These are phyloP conservation scores for Perkinsus chesapeaki DNA, from an alignment of 169 alveolate genomes.

Conservation along the genomic window DNA sequence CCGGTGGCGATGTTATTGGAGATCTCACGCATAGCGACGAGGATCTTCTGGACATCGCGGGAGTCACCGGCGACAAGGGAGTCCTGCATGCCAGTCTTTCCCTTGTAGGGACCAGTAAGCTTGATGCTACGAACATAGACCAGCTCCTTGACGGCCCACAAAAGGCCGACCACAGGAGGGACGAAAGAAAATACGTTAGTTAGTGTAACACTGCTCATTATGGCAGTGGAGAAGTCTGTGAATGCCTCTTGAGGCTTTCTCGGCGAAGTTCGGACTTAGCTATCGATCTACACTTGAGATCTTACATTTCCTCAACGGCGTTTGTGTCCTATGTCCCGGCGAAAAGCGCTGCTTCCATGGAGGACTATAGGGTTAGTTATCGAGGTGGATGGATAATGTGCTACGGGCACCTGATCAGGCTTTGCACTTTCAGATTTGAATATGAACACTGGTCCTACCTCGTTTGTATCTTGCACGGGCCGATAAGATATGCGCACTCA, in stretches of 20 bases:
- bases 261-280: neutral
- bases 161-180: neutral
- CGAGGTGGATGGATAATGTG: neutral
- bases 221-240: neutral
- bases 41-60: constrained; percentile 25
- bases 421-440: too few species aligned
- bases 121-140: neutral
- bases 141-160: neutral
- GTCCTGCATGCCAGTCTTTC: neutral
- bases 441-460: too few species aligned
- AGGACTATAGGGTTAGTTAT: neutral
- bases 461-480: too few species aligned
- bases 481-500: too few species aligned
- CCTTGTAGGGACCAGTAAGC: neutral
- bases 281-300: neutral
- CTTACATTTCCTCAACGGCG: neutral
- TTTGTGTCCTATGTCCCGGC: neutral
- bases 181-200: constrained; percentile 1
- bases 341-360: too few species aligned
- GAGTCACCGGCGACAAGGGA: neutral
- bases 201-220: neutral
- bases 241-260: neutral
- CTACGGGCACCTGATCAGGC: neutral
- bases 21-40: constrained; percentile 49
- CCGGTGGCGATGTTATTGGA: constrained; percentile 67